Evolutionary conservation across 1,284 basidiomycete genomes (phyloP), one percentile per base, ranked within the genome.

Genomic region (Apiotrichum porosum): DNA sequence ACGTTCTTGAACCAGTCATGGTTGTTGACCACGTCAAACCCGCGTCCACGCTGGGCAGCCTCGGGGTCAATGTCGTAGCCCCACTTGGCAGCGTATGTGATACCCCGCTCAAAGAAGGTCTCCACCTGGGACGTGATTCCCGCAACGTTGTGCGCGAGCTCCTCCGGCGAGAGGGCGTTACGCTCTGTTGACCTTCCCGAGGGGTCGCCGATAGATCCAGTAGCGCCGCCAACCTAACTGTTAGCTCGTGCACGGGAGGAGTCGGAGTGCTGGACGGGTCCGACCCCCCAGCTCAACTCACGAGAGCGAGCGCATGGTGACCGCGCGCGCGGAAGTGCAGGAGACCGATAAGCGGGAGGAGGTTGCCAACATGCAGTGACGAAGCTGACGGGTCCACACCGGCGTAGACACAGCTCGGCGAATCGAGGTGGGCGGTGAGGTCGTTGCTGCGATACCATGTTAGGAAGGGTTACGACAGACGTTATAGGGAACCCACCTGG

Each of bases 171-270:
- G 6, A 90, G 81, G 1, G 83, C 78, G 46, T 83, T 81, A 15
- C 95, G 83, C 69, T 97, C 95, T 0, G 83, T 83, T 2, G 80
- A 80, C 24, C 93, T 80, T 1, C 95, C 95, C 1, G 90, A 92
- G 2, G 95, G 95, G 67, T 99, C 95, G 8, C 95, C 95, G 28
- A 99, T 86, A n/a, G 86, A 81, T 3, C 92, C 95, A 0, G 95
- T 97, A 2, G 91, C 94, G 0, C 93, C 93, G 30, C 94, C 94
- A 67, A 97, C 86, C 92, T 97, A 62, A 3, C 2, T 28, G 24
- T 60, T 43, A 57, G 45, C 23, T 28, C 26, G 26, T 28, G 26
- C 6, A 12, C 8, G 26, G 12, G 8, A 28, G 6, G 26, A 28
- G n/a, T n/a, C n/a, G n/a, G n/a, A n/a, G n/a, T n/a, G n/a, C n/a